phyloP scores from a whole-genome alignment of 2,329 filamentous ascomycete genomes.

The Mollisia scopiformis region DNA sequence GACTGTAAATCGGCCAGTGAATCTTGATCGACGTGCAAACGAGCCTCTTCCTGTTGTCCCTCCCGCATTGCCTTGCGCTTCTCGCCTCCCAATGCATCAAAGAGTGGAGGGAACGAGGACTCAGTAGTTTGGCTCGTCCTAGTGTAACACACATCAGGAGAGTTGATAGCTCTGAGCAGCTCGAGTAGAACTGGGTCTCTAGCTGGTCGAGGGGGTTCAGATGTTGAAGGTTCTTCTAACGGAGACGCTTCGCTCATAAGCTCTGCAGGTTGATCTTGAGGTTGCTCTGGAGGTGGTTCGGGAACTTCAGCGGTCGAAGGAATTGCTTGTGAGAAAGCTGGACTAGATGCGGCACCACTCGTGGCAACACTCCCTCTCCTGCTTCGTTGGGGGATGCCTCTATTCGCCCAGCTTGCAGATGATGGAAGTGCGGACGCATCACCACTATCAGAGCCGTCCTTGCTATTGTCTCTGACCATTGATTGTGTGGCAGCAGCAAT shows the following conservation, averaged over 20 bases:
- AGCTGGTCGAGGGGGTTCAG: slow-evolving; percentile 21
- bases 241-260: not conserved
- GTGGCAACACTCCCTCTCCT: slow-evolving; percentile 79
- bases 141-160: slow-evolving; percentile 50
- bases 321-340: slow-evolving; percentile 66
- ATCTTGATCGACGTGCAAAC: slow-evolving; percentile 55
- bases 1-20: slow-evolving; percentile 54
- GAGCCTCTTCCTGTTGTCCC: slow-evolving; percentile 60
- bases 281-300: slow-evolving; percentile 42
- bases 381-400: slow-evolving; percentile 65
- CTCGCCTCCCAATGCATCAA: slow-evolving; percentile 80
- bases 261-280: slow-evolving; percentile 14
- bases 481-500: slow-evolving; percentile 51
- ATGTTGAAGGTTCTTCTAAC: slow-evolving; percentile 1
- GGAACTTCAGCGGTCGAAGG: slow-evolving; percentile 55
- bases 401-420: slow-evolving; percentile 89
- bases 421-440: slow-evolving; percentile 91
- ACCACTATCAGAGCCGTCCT: slow-evolving; percentile 72
- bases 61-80: slow-evolving; percentile 80
- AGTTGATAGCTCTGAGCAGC: slow-evolving; percentile 49
- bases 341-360: slow-evolving; percentile 80
- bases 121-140: slow-evolving; percentile 50
- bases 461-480: slow-evolving; percentile 80
- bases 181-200: slow-evolving; percentile 38
- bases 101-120: slow-evolving; percentile 69